phyloP scores from a whole-genome alignment of 805 yeast genomes.

The Schwanniomyces vanrijiae region DNA sequence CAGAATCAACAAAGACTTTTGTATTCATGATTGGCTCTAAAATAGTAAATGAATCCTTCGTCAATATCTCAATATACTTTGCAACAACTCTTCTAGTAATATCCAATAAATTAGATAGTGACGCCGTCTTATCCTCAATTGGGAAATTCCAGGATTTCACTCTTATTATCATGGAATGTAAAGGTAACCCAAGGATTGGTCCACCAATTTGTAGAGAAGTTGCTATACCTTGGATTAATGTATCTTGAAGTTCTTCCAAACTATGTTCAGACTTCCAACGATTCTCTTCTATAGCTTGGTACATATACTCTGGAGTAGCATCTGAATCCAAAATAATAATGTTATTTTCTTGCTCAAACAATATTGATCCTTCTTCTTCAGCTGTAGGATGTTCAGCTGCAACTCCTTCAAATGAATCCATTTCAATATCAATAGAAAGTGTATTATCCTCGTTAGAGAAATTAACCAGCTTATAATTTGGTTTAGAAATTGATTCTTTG shows the following conservation, averaged over 20 bases:
- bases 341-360: slow-evolving; percentile 50
- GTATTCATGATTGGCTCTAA: slow-evolving; percentile 90
- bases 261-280: slow-evolving; percentile 52
- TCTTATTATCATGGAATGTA: slow-evolving; percentile 61
- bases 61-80: slow-evolving; percentile 19
- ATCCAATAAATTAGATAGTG: slow-evolving; percentile 42
- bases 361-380: slow-evolving; percentile 40
- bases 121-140: slow-evolving; percentile 40
- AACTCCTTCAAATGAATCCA: slow-evolving; percentile 40
- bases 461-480: slow-evolving; percentile 17
- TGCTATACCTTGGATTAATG: slow-evolving; percentile 56
- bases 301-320: slow-evolving; percentile 27
- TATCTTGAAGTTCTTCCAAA: slow-evolving; percentile 51
- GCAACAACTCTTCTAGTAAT: slow-evolving; percentile 41
- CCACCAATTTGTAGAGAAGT: slow-evolving; percentile 73
- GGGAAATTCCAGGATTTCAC: slow-evolving; percentile 56
- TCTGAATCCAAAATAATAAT: slow-evolving; percentile 35
- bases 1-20: slow-evolving; percentile 62
- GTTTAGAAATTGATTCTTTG: slow-evolving; percentile 58
- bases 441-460: slow-evolving; percentile 17
- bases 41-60: slow-evolving; percentile 43
- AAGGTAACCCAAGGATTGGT: slow-evolving; percentile 50
- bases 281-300: slow-evolving; percentile 25
- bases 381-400: slow-evolving; percentile 30
- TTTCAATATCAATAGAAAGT: slow-evolving; percentile 22